Evolutionary conservation across 768 basidiomycete species (phyloP).

Genomic region (Collybia mongolica): DNA sequence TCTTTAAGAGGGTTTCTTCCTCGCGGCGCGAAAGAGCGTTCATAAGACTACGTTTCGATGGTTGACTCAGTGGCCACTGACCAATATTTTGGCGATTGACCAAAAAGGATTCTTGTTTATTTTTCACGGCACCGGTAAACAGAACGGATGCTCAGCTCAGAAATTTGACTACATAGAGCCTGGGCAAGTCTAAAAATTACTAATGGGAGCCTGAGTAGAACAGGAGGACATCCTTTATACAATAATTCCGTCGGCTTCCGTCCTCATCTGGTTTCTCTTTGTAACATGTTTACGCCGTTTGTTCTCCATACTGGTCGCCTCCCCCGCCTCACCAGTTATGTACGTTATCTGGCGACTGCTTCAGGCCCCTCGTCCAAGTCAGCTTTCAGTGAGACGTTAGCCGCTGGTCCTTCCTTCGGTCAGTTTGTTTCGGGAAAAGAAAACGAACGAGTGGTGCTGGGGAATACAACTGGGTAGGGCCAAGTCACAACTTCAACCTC

Average conservation of each 20-base stretch:
- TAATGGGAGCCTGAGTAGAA: neutral
- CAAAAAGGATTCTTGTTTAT: too few relatives aligned
- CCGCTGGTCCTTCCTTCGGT: constrained; percentile 70
- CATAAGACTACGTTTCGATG: constrained; percentile 39
- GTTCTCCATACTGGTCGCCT: constrained; percentile 4
- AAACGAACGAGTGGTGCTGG: constrained; percentile 63
- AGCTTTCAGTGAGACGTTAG: constrained; percentile 52
- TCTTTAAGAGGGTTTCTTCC: constrained; percentile 82
- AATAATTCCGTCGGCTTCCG: neutral
- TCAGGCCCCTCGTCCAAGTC: constrained; percentile 37
- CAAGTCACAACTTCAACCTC: neutral
- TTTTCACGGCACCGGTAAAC: too few relatives aligned
- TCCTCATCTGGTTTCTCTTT: neutral
- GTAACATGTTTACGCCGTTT: too few relatives aligned
- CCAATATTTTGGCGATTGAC: too few relatives aligned
- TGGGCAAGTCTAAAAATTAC: neutral
- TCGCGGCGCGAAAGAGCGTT: constrained; percentile 84
- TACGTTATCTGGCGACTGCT: constrained; percentile 47
- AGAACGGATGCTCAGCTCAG: too few relatives aligned
- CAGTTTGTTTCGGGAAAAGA: constrained; percentile 74
- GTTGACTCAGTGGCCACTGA: too few relatives aligned
- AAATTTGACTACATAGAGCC: too few relatives aligned
- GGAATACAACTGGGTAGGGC: constrained; percentile 65
- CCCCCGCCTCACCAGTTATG: constrained; percentile 17
- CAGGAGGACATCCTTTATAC: too few relatives aligned